phyloP scores from a whole-genome alignment of 441 rosid species.

The Mallotus repandus region DNA sequence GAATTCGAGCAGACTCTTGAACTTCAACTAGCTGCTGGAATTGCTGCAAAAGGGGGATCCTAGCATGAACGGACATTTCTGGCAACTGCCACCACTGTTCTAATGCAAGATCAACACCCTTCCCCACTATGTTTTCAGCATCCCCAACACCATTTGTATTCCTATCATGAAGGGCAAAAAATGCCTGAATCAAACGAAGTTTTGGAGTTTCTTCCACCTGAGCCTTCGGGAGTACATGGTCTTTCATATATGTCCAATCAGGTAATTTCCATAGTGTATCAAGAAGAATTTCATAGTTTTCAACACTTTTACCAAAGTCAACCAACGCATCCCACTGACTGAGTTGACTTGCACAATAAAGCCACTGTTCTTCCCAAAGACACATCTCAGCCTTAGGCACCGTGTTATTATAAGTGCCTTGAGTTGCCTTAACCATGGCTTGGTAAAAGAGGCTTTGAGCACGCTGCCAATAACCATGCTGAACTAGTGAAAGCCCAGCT shows the following conservation, averaged over 20 bases:
- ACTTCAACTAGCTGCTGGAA: slow-evolving; percentile 98
- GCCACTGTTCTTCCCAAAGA: slow-evolving; percentile 99
- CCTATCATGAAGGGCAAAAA: slow-evolving; percentile 87
- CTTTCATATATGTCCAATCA: slow-evolving; percentile 95
- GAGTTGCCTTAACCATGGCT: slow-evolving; percentile 98
- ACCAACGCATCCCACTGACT: slow-evolving; percentile 98
- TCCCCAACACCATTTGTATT: slow-evolving; percentile 75
- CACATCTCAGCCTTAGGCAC: slow-evolving; percentile 99
- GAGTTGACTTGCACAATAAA: slow-evolving; percentile 87
- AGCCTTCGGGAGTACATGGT: slow-evolving; percentile 93
- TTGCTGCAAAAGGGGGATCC: slow-evolving; percentile 93
- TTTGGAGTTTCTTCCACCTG: slow-evolving; percentile 98
- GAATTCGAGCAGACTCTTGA: slow-evolving; percentile 91
- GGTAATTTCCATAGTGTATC: slow-evolving; percentile 96
- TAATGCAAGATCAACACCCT: slow-evolving; percentile 94
- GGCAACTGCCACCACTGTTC: slow-evolving; percentile 99
- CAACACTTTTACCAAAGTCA: slow-evolving; percentile 89
- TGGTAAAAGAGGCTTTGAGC: slow-evolving; percentile 93
- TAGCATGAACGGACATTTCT: slow-evolving; percentile 92
- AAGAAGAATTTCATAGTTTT: slow-evolving; percentile 91
- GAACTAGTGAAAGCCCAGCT: slow-evolving; percentile 95
- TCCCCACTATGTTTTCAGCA: slow-evolving; percentile 82
- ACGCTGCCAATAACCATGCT: slow-evolving; percentile 98
- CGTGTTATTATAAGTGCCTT: slow-evolving; percentile 91
- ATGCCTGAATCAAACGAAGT: slow-evolving; percentile 89